Evolutionary conservation across 2,329 filamentous ascomycete genomes (phyloP).

Genomic region (Talaromyces sp.): DNA sequence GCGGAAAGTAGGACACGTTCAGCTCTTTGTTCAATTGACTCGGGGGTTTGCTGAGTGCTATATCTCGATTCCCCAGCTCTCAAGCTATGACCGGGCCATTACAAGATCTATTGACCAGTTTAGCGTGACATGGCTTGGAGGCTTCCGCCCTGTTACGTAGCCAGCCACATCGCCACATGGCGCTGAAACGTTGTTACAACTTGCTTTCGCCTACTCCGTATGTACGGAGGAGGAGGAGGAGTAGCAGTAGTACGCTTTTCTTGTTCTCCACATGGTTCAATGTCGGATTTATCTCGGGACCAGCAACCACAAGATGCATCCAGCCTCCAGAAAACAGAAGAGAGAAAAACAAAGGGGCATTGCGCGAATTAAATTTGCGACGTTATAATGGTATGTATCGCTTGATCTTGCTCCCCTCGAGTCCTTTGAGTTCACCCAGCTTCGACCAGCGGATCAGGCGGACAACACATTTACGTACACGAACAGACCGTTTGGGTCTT

Average conservation of each 20-base stretch:
- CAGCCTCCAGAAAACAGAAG: background rate
- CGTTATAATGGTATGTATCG: background rate
- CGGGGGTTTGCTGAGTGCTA: background rate
- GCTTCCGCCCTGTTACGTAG: background rate
- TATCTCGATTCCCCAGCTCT: background rate
- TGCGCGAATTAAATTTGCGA: background rate
- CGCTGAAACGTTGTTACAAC: background rate
- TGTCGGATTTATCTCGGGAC: conserved; percentile 4
- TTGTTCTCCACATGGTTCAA: conserved; percentile 7
- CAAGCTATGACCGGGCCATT: background rate
- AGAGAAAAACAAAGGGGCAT: background rate
- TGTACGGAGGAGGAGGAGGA: too few species aligned
- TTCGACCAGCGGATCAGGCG: background rate
- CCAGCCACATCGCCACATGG: conserved; percentile 9
- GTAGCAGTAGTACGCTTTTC: background rate
- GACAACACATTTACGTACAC: background rate
- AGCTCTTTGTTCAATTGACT: background rate
- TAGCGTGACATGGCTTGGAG: background rate
- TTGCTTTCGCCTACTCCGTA: background rate
- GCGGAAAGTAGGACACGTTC: background rate
- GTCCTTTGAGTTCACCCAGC: background rate
- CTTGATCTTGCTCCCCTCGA: background rate
- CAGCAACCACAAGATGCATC: background rate
- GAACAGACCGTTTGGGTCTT: too few species aligned
- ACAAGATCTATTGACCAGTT: background rate